Conservation (phyloP, 75 land plant genomes). For the Cunninghamia lanceolata region DNA sequence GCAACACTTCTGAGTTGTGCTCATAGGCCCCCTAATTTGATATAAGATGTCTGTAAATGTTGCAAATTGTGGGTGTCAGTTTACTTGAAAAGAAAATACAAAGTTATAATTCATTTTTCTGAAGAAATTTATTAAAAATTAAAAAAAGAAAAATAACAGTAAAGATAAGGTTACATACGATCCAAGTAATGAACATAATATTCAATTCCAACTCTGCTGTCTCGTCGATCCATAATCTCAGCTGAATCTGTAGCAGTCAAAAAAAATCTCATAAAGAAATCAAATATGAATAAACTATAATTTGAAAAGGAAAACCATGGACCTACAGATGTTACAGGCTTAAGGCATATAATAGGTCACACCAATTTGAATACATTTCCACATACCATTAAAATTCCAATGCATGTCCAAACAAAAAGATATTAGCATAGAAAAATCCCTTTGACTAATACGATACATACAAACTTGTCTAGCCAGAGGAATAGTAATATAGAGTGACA, state of each 20-base stretch:
- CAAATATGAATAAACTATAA: background rate
- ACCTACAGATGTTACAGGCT: background rate
- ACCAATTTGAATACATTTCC: background rate
- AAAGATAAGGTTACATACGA: constrained; percentile 26
- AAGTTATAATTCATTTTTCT: background rate
- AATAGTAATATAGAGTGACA: background rate
- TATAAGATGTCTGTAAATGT: background rate
- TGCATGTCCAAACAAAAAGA: background rate
- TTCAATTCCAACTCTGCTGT: constrained; percentile 30
- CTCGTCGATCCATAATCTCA: constrained; percentile 47
- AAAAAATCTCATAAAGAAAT: constrained; percentile 6
- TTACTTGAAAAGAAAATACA: background rate
- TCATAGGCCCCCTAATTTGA: background rate
- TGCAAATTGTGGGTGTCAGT: background rate
- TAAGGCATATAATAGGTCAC: constrained; percentile 2
- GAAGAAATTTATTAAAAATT: background rate
- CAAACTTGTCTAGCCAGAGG: background rate
- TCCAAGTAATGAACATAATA: constrained; percentile 47
- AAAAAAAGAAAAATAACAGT: background rate
- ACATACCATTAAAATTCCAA: background rate
- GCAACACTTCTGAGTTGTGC: too few species aligned
- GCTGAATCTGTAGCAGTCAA: constrained; percentile 33
- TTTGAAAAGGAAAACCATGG: background rate
- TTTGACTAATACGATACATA: background rate
- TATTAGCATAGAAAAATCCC: background rate